phyloP scores from a whole-genome alignment of 768 basidiomycete species.

The Leccinum variicolor region DNA sequence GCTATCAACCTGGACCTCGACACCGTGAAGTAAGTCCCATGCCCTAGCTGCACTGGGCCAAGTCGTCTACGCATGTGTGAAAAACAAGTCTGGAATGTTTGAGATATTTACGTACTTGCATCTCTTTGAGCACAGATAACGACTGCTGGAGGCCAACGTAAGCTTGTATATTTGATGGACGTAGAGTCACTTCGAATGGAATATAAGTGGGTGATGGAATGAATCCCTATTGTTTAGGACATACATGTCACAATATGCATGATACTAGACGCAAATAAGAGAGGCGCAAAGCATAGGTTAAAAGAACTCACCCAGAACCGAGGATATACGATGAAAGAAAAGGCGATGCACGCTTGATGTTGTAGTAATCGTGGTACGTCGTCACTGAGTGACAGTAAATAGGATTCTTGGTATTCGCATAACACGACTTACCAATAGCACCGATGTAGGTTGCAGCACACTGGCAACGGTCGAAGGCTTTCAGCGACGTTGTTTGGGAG shows the following conservation, averaged over 20 bases:
- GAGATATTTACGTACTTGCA: slow-evolving; percentile 49
- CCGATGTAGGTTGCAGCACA: slow-evolving; percentile 70
- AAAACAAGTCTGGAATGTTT: slow-evolving; percentile 4
- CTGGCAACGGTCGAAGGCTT: slow-evolving; percentile 74
- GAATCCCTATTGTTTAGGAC: slow-evolving; percentile 20
- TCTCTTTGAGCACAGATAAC: slow-evolving; percentile 58
- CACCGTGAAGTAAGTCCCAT: slow-evolving; percentile 65
- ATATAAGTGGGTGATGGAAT: slow-evolving; percentile 7
- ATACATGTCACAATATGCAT: slow-evolving; percentile 76
- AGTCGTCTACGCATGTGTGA: slow-evolving; percentile 41
- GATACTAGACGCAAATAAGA: slow-evolving; percentile 43
- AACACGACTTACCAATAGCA: slow-evolving; percentile 48
- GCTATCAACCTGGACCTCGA: slow-evolving; percentile 51
- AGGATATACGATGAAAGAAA: slow-evolving; percentile 70
- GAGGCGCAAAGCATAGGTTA: neutral
- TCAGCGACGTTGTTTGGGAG: slow-evolving; percentile 46
- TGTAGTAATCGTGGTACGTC: slow-evolving; percentile 57
- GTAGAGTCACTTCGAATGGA: slow-evolving; percentile 54
- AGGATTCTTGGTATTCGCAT: neutral
- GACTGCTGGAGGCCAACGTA: slow-evolving; percentile 63
- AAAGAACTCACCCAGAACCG: slow-evolving; percentile 58
- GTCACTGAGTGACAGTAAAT: slow-evolving; percentile 38
- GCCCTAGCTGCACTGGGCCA: slow-evolving; percentile 72
- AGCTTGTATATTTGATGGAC: slow-evolving; percentile 69
- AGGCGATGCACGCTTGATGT: slow-evolving; percentile 56